Evolutionary conservation across 2,329 filamentous ascomycete species (phyloP).

Genomic region (Cercospora sp.): DNA sequence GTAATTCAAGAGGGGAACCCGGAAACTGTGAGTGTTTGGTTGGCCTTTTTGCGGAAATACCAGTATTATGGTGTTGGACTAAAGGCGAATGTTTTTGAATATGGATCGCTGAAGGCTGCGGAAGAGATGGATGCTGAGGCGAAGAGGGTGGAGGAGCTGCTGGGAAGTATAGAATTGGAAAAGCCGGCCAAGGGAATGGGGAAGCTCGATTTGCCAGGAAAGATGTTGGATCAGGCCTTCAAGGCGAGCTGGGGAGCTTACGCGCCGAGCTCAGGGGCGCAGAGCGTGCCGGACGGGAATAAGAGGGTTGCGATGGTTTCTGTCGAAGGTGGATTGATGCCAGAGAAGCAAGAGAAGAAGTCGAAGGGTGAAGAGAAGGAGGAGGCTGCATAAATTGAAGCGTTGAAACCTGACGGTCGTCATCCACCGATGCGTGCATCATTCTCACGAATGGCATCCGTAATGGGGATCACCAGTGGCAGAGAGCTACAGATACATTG

Average conservation of each 20-base stretch:
- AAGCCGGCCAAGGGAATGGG: background rate
- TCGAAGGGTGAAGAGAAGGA: background rate
- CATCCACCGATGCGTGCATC: background rate
- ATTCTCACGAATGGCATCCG: background rate
- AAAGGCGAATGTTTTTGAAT: slow-evolving; percentile 98
- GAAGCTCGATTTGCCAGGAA: background rate
- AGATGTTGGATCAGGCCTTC: slow-evolving; percentile 33
- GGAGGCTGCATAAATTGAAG: background rate
- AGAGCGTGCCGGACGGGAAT: slow-evolving; percentile 18
- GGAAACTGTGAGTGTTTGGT: slow-evolving; percentile 85
- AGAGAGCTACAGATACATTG: background rate
- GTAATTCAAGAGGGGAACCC: slow-evolving; percentile 91
- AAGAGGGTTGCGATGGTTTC: slow-evolving; percentile 19
- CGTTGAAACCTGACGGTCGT: background rate
- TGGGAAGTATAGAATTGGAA: background rate
- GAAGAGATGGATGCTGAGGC: slow-evolving; percentile 32
- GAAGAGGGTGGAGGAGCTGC: background rate
- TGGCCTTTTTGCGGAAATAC: slow-evolving; percentile 88
- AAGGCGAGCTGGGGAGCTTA: slow-evolving; percentile 35
- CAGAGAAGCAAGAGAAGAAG: background rate
- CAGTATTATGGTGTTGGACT: slow-evolving; percentile 96
- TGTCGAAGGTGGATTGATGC: slow-evolving; percentile 11
- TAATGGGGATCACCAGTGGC: background rate
- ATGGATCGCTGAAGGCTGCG: slow-evolving; percentile 56
- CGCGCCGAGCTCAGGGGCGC: slow-evolving; percentile 31